These are phyloP conservation scores for Zalaria sp. DNA, from an alignment of 2,329 filamentous ascomycete genomes.

Conservation along the genomic window DNA sequence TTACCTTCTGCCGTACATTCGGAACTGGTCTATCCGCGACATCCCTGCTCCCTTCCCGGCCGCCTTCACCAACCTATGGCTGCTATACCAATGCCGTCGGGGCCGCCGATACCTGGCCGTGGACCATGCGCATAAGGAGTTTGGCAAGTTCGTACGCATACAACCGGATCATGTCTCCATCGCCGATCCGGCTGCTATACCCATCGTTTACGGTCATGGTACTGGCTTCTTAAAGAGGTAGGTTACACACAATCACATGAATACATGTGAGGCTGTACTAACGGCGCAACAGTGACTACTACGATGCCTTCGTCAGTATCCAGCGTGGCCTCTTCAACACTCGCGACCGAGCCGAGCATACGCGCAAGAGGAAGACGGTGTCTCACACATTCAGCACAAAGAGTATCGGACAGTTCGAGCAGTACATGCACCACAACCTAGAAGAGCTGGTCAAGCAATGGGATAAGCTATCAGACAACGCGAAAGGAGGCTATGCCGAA, in stretches of 20 bases:
- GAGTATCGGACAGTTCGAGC: constrained; percentile 71
- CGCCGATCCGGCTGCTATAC: constrained; percentile 66
- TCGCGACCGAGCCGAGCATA: constrained; percentile 65
- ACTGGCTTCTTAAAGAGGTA: constrained; percentile 36
- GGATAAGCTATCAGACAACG: constrained; percentile 46
- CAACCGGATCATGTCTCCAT: constrained; percentile 75
- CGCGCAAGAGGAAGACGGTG: constrained; percentile 77
- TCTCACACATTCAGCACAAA: constrained; percentile 78
- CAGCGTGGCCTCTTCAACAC: constrained; percentile 81
- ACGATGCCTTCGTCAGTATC: constrained; percentile 84
- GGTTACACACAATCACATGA: background rate
- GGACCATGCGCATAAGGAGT: constrained; percentile 58
- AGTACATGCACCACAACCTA: constrained; percentile 73
- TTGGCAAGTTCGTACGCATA: constrained; percentile 69
- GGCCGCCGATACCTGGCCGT: constrained; percentile 46
- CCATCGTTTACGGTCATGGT: constrained; percentile 55
- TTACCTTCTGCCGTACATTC: constrained; percentile 47
- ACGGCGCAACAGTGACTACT: constrained; percentile 51
- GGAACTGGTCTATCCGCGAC: constrained; percentile 38
- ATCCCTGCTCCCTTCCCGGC: constrained; percentile 52
- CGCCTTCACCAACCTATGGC: constrained; percentile 66
- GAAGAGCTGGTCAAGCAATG: constrained; percentile 60
- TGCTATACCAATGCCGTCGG: constrained; percentile 47
- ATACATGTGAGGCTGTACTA: background rate
- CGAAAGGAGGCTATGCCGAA: constrained; percentile 41